Conservation (phyloP, 371 early-diverging fungal genomes). For the Zopfochytrium polystomum region DNA sequence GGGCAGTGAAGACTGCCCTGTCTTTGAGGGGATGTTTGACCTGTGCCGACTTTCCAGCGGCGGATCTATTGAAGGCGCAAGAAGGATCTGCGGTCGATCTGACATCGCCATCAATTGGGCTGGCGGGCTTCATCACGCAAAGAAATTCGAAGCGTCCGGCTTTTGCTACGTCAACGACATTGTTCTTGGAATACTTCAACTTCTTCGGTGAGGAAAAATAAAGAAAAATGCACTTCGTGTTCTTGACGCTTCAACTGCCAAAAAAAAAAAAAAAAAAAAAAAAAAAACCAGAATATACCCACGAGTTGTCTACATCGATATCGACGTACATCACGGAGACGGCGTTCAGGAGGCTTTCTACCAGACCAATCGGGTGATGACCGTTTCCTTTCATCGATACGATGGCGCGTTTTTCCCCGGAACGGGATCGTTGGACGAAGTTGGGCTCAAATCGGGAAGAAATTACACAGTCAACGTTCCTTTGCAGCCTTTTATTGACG, state of each 20-base stretch:
- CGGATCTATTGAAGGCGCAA: slow-evolving; percentile 69
- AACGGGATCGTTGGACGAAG: slow-evolving; percentile 59
- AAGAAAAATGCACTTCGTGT: too few relatives aligned
- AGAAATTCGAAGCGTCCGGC: slow-evolving; percentile 62
- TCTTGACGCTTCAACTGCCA: too few relatives aligned
- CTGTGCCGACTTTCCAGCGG: slow-evolving; percentile 76
- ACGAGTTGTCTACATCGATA: slow-evolving; percentile 83
- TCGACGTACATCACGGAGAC: slow-evolving; percentile 93
- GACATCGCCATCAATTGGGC: slow-evolving; percentile 85
- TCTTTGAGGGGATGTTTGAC: slow-evolving; percentile 95
- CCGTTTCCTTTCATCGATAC: slow-evolving; percentile 82
- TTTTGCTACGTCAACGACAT: too few relatives aligned
- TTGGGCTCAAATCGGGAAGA: slow-evolving; percentile 61
- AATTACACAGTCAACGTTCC: slow-evolving; percentile 80
- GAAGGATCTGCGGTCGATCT: slow-evolving; percentile 55
- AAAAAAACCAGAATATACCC: slow-evolving; percentile 38
- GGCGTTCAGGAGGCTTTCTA: slow-evolving; percentile 78
- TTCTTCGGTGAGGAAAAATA: too few relatives aligned
- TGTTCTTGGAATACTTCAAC: slow-evolving; percentile 78
- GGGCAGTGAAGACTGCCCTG: slow-evolving; percentile 93
- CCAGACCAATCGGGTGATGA: slow-evolving; percentile 72
- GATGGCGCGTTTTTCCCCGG: slow-evolving; percentile 81
- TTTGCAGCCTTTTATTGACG: slow-evolving; percentile 71
- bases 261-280: too few relatives aligned
- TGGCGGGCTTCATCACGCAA: slow-evolving; percentile 87